A percentile compares a stretch with the other conserved stretches of the same genome.
phyloP scores from a whole-genome alignment of 345 rosid genomes.

The Hibiscus tridactylites region DNA sequence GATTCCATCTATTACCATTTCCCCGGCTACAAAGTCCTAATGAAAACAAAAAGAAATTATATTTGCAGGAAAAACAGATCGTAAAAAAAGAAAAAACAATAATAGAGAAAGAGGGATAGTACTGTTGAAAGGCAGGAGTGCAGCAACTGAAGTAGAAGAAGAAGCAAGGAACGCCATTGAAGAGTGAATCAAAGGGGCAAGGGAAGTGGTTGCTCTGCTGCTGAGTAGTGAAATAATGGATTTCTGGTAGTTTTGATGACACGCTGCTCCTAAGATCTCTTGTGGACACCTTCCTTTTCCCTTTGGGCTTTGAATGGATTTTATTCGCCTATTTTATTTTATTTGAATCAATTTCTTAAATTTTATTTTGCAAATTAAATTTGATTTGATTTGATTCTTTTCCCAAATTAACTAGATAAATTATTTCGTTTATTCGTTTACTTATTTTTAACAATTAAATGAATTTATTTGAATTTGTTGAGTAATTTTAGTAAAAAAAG shows the following conservation, averaged over 20 bases:
- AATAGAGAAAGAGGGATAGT: neutral
- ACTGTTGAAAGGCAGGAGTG: constrained; percentile 25
- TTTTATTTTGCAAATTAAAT: no score
- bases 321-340: no score
- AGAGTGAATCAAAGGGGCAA: neutral
- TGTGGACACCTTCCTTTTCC: neutral
- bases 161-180: constrained; percentile 25
- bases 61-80: neutral
- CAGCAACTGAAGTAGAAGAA: constrained; percentile 8
- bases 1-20: constrained; percentile 13
- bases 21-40: constrained; percentile 26
- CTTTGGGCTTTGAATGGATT: no score
- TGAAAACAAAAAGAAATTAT: neutral
- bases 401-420: no score
- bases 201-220: neutral
- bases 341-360: no score
- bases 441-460: no score
- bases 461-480: no score
- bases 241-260: neutral
- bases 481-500: no score
- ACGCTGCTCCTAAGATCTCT: neutral
- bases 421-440: no score
- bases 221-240: neutral
- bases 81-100: neutral
- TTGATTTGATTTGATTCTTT: no score